Conservation (phyloP, 139 green algal species). For the Closterium sp. region DNA sequence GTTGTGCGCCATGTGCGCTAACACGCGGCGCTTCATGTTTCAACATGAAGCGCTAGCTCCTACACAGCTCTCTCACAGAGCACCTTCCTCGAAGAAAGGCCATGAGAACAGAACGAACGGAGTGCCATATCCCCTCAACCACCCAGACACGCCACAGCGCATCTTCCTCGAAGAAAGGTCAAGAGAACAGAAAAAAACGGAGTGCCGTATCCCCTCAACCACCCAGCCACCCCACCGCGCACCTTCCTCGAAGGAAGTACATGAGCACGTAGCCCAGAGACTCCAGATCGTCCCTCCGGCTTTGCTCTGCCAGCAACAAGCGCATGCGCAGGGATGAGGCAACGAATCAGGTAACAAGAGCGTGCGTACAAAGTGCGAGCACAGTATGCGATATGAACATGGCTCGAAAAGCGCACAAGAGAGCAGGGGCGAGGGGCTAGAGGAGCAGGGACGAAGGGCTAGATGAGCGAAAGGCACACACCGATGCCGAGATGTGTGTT, state of each 20-base stretch:
- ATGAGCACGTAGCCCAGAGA: slow-evolving; percentile 96
- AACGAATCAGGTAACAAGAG: neutral
- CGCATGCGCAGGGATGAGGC: too few relatives aligned
- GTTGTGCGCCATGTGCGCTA: too few relatives aligned
- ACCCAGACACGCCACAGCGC: too few relatives aligned
- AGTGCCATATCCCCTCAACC: too few relatives aligned
- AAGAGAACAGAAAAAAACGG: neutral
- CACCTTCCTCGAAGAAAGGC: too few relatives aligned
- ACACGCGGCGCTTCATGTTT: too few relatives aligned
- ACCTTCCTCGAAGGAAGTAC: slow-evolving; percentile 94
- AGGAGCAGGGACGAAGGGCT: too few relatives aligned
- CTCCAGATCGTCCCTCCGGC: slow-evolving; percentile 91
- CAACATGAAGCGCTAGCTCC: too few relatives aligned
- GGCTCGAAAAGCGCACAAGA: neutral
- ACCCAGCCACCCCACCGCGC: neutral
- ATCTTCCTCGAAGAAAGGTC: too few relatives aligned
- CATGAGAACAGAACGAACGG: too few relatives aligned
- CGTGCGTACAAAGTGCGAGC: neutral
- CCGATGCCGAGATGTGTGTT: slow-evolving; percentile 98
- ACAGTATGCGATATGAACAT: neutral
- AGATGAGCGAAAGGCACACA: slow-evolving; percentile 9
- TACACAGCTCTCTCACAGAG: too few relatives aligned
- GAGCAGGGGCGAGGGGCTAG: neutral
- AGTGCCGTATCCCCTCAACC: neutral
- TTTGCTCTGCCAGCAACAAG: slow-evolving; percentile 78